Conservation (phyloP, 768 basidiomycete species). For the Termitomyces heimii region DNA sequence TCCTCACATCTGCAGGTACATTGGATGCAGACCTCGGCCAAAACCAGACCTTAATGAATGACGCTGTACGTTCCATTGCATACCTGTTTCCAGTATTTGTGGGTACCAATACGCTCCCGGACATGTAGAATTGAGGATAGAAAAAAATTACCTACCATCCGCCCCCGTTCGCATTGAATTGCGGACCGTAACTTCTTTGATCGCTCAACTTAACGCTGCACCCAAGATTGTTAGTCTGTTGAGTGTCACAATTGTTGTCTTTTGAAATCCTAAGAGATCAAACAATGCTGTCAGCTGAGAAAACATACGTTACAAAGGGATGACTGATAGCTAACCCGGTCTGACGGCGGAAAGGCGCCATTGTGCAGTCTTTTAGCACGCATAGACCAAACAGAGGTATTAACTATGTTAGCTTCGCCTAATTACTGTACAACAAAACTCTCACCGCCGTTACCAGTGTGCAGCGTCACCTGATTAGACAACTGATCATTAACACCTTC, state of each 20-base stretch:
- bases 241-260: conserved; percentile 43
- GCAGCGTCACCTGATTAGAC: conserved; percentile 32
- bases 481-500: conserved; percentile 36
- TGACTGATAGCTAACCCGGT: conserved; percentile 40
- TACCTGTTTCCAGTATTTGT: conserved; percentile 30
- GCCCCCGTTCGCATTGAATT: conserved; percentile 54
- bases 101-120: not conserved
- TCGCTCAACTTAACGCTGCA: conserved; percentile 45
- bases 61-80: conserved; percentile 54
- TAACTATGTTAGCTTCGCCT: conserved; percentile 20
- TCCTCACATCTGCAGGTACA: conserved; percentile 41
- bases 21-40: conserved; percentile 45
- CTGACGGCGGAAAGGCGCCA: conserved; percentile 37
- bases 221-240: conserved; percentile 43
- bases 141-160: conserved; percentile 42
- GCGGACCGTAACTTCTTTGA: conserved; percentile 46
- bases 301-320: not conserved
- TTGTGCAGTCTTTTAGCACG: conserved; percentile 42
- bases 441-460: conserved; percentile 44
- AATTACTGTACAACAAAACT: conserved; percentile 27
- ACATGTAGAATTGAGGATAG: not conserved
- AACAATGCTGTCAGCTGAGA: not conserved
- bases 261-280: conserved; percentile 24
- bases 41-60: conserved; percentile 66
- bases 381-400: not conserved